Evolutionary conservation across 1,284 basidiomycete genomes (phyloP), one percentile per base, ranked within the genome.

Genomic region (Ceratobasidium sp.): DNA sequence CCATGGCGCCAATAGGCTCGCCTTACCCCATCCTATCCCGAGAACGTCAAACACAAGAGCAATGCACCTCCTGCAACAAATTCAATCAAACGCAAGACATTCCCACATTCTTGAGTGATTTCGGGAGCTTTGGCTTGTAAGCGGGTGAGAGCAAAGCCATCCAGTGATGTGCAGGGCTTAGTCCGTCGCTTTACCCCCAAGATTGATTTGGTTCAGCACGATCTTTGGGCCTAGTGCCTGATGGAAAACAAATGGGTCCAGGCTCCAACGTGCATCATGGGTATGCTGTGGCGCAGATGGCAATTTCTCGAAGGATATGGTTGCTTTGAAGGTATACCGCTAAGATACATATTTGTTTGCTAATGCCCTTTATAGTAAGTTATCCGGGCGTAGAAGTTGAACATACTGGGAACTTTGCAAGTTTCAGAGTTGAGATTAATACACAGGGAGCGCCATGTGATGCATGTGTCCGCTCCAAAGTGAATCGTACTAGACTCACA

Each of bases 261-360:
- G 64, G 64, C 19, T 31, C 64, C 17, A 66, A n/a, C n/a, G n/a
- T n/a, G n/a, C n/a, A 33, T 2, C 64, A 50, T n/a, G n/a, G n/a
- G n/a, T n/a, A 29, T 36, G 63, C n/a, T 66, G 64, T 36, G 64
- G 64, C 31, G 54, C n/a, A 22, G 54, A 50, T 15, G 64, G 64
- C 36, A 50, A 27, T 31, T 54, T 29, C 36, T 66, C 64, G 50
- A 17, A 51, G 19, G 17, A n/a, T 17, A 51, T 51, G 11, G 6
- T 41, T 41, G 36, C 36, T 41, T 41, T 41, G 11, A 11, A 41
- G 36, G 11, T 41, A 41, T 41, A 11, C 36, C 11, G 6, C 36
- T 41, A 41, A 41, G 36, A 41, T 11, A 41, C 4, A 41, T 41
- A 41, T 5, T 4, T 11, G n/a, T 11, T 4, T 41, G 36, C 11